phyloP scores from a whole-genome alignment of 2,329 filamentous ascomycete genomes.

The Epichloe gansuensis region DNA sequence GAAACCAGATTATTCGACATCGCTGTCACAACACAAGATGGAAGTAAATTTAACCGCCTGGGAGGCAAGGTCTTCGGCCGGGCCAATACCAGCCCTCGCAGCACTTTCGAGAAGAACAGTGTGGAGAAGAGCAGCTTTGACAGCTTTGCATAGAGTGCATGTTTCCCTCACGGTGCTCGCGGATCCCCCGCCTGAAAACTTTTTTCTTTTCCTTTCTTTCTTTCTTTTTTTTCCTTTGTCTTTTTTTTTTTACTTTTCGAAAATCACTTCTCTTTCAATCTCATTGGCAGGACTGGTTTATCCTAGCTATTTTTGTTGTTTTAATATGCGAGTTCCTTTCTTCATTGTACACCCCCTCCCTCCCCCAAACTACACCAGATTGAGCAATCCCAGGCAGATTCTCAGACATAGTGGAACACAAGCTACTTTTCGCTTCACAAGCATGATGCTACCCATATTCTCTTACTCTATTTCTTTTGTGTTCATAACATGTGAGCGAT shows the following conservation, averaged over 20 bases:
- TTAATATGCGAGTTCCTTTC: not conserved
- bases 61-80: constrained; percentile 46
- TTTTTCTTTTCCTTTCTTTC: not conserved
- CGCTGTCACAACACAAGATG: constrained; percentile 26
- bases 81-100: constrained; percentile 35
- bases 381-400: not conserved
- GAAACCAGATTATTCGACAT: constrained; percentile 44
- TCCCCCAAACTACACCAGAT: not conserved
- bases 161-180: not conserved
- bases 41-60: constrained; percentile 43
- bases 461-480: constrained; percentile 5
- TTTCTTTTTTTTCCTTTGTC: not conserved
- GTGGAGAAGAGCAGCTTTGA: constrained; percentile 33
- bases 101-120: constrained; percentile 39
- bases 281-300: constrained; percentile 1
- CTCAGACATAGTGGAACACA: not conserved
- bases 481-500: not conserved
- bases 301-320: constrained; percentile 1
- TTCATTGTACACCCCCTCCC: not conserved
- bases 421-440: not conserved
- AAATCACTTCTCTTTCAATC: not conserved
- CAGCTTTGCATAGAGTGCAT: constrained; percentile 14
- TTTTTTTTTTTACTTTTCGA: not conserved
- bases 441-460: not conserved
- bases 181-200: not conserved